Base-by-base conservation (phyloP, 352 stramenopile genomes). In the Phytophthora hibernalis region DNA sequence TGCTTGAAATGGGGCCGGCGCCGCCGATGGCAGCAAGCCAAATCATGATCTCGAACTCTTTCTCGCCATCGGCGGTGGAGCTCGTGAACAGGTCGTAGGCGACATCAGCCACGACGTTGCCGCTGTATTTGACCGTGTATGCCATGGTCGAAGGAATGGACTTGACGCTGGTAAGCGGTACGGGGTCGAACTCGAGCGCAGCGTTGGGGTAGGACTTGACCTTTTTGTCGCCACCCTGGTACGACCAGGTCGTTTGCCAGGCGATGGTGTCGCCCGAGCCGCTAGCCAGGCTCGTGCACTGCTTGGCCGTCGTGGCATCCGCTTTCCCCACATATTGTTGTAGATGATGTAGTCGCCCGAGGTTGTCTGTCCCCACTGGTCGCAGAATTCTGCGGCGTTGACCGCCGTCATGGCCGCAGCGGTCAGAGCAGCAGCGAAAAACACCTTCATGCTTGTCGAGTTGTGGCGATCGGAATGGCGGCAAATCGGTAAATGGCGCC, bases 141-240 rank as follows among this genome's bases (percentile, higher is more conserved):
- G 59, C 33, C 56, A 81, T 75, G 11, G 65, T 76, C 15, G 73
- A 78, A 21, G 73, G 73, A 51, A 84, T 81, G 21, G 76, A 81
- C 42, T 59, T 74, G 43, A 84, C 59, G 24, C 61, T 54, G 11
- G 56, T 75, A 13, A 84, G 50, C 55, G 70, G 73, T 31, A 71
- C 58, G 12, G 70, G 56, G 28, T 76, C 61, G 51, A 84, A 82
- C 48, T 78, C 59, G 30, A 82, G 73, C 15, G 67, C 70, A 2
- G 67, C 76, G 50, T 79, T 84, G n/a, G 76, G 61, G 55, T 65
- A 84, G 28, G 76, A 82, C 64, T 84, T 84, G 66, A 82, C 76
- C 18, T 66, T 61, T 28, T 54, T 71, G 21, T 65, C 57, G 0
- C 56, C 66, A 15, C 76, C 76, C 13, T 73, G 61, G 70, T 74